Percentiles rank a stretch among this genome's conserved stretches.
phyloP scores from a whole-genome alignment of 345 rosid species.

The Hibiscus mutabilis region DNA sequence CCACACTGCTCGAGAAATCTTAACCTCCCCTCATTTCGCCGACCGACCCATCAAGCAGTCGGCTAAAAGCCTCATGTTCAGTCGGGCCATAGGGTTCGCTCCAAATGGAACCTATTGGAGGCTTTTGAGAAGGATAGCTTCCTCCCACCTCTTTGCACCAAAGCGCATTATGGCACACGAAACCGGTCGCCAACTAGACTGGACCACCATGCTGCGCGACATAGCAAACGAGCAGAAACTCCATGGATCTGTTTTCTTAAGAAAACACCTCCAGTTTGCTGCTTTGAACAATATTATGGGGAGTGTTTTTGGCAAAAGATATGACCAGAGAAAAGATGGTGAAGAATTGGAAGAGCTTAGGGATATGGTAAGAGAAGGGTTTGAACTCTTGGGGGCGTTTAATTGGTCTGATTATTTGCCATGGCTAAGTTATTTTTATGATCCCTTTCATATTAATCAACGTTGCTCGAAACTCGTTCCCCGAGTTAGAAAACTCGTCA shows the following conservation, averaged over 20 bases:
- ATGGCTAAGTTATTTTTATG: slow-evolving; percentile 38
- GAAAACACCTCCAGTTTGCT: slow-evolving; percentile 40
- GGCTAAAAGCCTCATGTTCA: slow-evolving; percentile 52
- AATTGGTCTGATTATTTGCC: slow-evolving; percentile 58
- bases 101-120: slow-evolving; percentile 48
- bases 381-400: slow-evolving; percentile 49
- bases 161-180: slow-evolving; percentile 43
- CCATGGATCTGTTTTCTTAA: slow-evolving; percentile 22
- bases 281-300: slow-evolving; percentile 52
- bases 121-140: slow-evolving; percentile 36
- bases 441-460: slow-evolving; percentile 31
- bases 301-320: slow-evolving; percentile 47
- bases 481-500: slow-evolving; percentile 35
- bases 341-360: slow-evolving; percentile 21
- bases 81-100: slow-evolving; percentile 57
- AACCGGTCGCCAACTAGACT: slow-evolving; percentile 30
- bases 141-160: slow-evolving; percentile 38
- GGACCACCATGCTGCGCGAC: slow-evolving; percentile 22
- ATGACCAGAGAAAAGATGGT: slow-evolving; percentile 8
- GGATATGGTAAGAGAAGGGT: slow-evolving; percentile 41
- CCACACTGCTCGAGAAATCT: slow-evolving; percentile 55
- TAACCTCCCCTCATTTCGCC: slow-evolving; percentile 56
- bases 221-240: slow-evolving; percentile 21
- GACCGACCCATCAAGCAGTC: slow-evolving; percentile 76
- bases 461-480: slow-evolving; percentile 43